These are phyloP conservation scores for Cercospora nicotianae DNA, from an alignment of 2,329 filamentous ascomycete genomes.

Conservation along the genomic window DNA sequence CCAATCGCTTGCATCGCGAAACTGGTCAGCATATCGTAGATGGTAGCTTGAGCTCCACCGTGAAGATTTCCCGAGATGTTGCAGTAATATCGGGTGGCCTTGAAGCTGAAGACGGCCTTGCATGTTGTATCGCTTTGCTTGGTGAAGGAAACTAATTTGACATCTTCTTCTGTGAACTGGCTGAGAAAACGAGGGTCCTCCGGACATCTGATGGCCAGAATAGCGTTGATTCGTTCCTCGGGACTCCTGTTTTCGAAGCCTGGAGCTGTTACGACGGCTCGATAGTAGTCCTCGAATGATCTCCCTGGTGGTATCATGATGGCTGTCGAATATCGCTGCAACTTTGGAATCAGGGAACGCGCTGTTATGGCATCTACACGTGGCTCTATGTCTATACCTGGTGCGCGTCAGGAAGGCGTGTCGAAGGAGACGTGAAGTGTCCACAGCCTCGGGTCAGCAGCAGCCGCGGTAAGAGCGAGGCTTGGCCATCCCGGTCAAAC, in stretches of 20 bases:
- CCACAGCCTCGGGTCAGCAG: neutral
- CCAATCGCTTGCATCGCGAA: conserved; percentile 36
- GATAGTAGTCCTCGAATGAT: conserved; percentile 13
- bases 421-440: neutral
- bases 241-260: conserved; percentile 26
- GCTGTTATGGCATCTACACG: neutral
- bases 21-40: conserved; percentile 55
- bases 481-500: neutral
- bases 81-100: conserved; percentile 46
- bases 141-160: conserved; percentile 36
- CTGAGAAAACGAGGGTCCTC: conserved; percentile 23
- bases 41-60: conserved; percentile 55
- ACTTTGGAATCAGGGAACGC: neutral
- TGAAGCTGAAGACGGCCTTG: conserved; percentile 47
- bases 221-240: conserved; percentile 30
- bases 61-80: conserved; percentile 54
- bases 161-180: conserved; percentile 29
- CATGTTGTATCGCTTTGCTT: conserved; percentile 40
- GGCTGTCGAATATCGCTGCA: neutral
- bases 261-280: neutral
- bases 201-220: conserved; percentile 21
- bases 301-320: conserved; percentile 22
- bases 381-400: neutral
- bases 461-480: neutral
- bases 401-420: neutral